These are phyloP conservation scores for Wallemia hederae DNA, from an alignment of 1,284 basidiomycete species.

Conservation along the genomic window DNA sequence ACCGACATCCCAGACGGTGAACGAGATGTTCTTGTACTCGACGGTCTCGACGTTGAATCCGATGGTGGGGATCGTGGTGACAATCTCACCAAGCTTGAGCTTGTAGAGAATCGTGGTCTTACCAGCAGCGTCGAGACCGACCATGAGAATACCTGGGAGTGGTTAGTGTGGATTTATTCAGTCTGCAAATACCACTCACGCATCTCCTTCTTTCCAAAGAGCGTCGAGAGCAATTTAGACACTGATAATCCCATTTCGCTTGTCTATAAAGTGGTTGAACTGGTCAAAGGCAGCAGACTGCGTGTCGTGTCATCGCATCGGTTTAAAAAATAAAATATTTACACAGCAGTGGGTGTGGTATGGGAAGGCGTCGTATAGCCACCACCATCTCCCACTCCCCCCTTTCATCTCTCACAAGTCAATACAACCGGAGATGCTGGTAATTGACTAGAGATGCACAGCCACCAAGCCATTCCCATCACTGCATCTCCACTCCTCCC, in stretches of 20 bases:
- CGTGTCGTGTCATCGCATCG: no score
- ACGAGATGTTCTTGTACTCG: slow-evolving; percentile 73
- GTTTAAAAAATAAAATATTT: no score
- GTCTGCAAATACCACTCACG: slow-evolving; percentile 28
- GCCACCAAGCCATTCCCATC: no score
- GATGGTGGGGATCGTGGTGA: slow-evolving; percentile 97
- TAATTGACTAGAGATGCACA: no score
- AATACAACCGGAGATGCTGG: no score
- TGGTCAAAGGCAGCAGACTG: no score
- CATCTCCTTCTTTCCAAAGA: slow-evolving; percentile 99
- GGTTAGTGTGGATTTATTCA: background rate
- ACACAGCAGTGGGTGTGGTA: no score
- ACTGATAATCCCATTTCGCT: slow-evolving; percentile 50
- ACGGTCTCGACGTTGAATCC: slow-evolving; percentile 95
- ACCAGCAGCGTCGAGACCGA: slow-evolving; percentile 87
- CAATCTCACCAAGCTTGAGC: slow-evolving; percentile 90
- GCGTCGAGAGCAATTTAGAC: slow-evolving; percentile 45
- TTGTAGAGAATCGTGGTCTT: slow-evolving; percentile 90
- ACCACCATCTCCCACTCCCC: no score
- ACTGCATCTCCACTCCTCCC: no score
- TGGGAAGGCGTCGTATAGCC: no score
- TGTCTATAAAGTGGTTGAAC: no score
- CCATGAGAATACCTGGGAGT: slow-evolving; percentile 27
- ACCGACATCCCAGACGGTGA: slow-evolving; percentile 74
- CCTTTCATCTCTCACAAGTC: no score